These are phyloP conservation scores for Adiantum capillusveneris DNA, from an alignment of 75 land plant species.

Conservation along the genomic window DNA sequence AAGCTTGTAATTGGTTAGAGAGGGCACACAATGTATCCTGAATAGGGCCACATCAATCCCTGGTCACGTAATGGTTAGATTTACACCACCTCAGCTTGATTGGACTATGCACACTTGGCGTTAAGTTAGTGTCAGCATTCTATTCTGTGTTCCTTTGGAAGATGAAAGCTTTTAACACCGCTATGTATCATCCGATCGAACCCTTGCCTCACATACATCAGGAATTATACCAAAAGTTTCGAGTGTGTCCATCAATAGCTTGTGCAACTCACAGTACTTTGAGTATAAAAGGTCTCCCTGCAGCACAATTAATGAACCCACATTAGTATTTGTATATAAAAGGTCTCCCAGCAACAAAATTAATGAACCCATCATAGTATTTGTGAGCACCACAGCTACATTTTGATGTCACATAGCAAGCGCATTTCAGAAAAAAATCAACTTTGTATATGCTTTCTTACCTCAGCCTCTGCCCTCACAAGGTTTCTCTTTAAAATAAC, in stretches of 20 bases:
- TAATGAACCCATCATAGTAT: too few relatives aligned
- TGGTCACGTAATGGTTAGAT: too few relatives aligned
- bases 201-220: neutral
- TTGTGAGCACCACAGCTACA: neutral
- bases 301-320: neutral
- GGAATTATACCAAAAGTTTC: slow-evolving; percentile 2
- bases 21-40: too few relatives aligned
- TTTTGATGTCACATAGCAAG: neutral
- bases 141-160: too few relatives aligned
- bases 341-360: neutral
- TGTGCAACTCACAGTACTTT: slow-evolving; percentile 4
- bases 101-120: too few relatives aligned
- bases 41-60: too few relatives aligned
- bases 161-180: too few relatives aligned
- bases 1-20: too few relatives aligned
- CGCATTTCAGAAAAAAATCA: neutral
- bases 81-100: too few relatives aligned
- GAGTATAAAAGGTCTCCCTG: slow-evolving; percentile 3
- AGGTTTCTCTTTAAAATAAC: slow-evolving; percentile 2
- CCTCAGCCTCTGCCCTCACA: slow-evolving; percentile 6
- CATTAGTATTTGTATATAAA: too few relatives aligned
- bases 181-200: neutral
- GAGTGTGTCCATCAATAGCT: slow-evolving; percentile 7
- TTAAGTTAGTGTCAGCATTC: too few relatives aligned
- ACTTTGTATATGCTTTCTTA: neutral